A percentile compares a stretch with the other conserved stretches of the same genome.
phyloP scores from a whole-genome alignment of 768 basidiomycete genomes.

The Dentipellis sp. region DNA sequence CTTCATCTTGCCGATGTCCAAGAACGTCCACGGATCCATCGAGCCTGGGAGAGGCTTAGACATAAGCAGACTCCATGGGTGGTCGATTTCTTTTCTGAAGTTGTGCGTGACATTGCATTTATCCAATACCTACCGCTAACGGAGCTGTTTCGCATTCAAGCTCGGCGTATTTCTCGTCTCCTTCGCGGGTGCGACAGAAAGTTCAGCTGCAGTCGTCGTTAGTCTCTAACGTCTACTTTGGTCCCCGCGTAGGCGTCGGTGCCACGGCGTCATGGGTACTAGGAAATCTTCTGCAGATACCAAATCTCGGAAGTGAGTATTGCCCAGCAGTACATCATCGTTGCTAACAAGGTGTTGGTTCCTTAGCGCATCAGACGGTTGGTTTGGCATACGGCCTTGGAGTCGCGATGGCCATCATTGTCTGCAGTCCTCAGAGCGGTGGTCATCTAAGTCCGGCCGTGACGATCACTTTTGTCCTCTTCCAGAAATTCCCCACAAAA shows the following conservation, averaged over 20 bases:
- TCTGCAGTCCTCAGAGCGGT: conserved; percentile 22
- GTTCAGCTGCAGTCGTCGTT: neutral
- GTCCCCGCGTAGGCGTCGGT: conserved; percentile 19
- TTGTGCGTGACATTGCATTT: conserved; percentile 23
- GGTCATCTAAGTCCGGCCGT: conserved; percentile 43
- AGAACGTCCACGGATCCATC: conserved; percentile 28
- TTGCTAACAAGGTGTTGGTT: conserved; percentile 12
- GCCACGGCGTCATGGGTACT: conserved; percentile 21
- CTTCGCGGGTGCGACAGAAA: neutral
- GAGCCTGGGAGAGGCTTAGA: conserved; percentile 36
- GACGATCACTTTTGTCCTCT: conserved; percentile 39
- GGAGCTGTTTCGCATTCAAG: neutral
- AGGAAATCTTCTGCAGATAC: conserved; percentile 14
- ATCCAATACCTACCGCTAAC: neutral
- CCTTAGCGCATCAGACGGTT: conserved; percentile 14
- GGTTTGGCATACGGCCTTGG: conserved; percentile 24
- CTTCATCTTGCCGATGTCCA: conserved; percentile 33
- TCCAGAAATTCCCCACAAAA: conserved; percentile 42
- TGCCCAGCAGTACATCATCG: neutral
- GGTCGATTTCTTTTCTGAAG: conserved; percentile 52
- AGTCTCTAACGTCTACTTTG: neutral
- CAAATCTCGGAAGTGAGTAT: conserved; percentile 20
- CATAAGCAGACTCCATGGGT: conserved; percentile 37
- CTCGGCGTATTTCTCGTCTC: neutral
- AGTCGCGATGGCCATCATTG: conserved; percentile 24